These are phyloP conservation scores for Leonotis leonurus DNA, from an alignment of 257 asterid species.

Conservation along the genomic window DNA sequence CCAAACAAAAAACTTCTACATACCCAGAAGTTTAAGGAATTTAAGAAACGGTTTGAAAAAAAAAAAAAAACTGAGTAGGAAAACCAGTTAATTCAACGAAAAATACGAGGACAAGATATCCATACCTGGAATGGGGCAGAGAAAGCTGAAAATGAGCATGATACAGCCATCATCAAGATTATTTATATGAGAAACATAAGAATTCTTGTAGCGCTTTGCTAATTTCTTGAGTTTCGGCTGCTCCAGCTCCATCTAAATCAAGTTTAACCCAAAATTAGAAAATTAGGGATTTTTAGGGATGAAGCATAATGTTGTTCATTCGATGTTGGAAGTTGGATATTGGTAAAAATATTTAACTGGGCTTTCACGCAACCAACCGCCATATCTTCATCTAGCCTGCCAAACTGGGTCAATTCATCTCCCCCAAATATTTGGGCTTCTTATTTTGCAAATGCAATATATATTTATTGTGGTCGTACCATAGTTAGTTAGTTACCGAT, in stretches of 20 bases:
- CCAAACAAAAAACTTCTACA: not conserved
- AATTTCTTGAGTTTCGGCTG: constrained; percentile 30
- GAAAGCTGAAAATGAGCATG: constrained; percentile 89
- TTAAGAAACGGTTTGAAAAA: not conserved
- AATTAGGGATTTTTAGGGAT: constrained; percentile 21
- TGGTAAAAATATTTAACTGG: not conserved
- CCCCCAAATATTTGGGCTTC: no score
- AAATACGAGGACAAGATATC: not conserved
- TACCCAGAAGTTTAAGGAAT: constrained; percentile 1
- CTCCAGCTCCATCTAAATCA: constrained; percentile 30
- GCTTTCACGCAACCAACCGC: no score
- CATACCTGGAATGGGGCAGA: constrained; percentile 86
- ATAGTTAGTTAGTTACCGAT: no score
- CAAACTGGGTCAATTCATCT: no score
- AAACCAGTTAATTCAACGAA: not conserved
- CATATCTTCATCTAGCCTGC: no score
- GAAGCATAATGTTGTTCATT: not conserved
- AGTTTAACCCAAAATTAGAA: not conserved
- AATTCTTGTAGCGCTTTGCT: constrained; percentile 9
- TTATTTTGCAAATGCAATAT: no score
- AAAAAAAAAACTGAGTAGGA: not conserved
- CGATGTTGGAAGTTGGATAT: not conserved
- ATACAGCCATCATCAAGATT: constrained; percentile 91
- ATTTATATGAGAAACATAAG: constrained; percentile 31
- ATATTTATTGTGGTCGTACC: no score